A percentile compares a stretch with the other conserved stretches of the same genome.
Evolutionary conservation across 2,329 filamentous ascomycete genomes (phyloP).

Genomic region (Mycosphaerella arachidis): DNA sequence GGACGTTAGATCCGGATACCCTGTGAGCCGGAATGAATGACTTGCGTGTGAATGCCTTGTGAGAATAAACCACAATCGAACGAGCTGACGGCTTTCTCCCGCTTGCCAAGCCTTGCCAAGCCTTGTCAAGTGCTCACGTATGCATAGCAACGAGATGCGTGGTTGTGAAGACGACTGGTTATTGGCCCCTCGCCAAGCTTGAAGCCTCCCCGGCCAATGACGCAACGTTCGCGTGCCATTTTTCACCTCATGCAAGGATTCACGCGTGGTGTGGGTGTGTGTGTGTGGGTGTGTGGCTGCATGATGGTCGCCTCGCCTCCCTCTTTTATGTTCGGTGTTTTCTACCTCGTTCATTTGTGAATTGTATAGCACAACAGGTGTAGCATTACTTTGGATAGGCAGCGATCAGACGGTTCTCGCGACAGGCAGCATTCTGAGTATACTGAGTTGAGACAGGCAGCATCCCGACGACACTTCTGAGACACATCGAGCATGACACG

Average conservation of each 20-base stretch:
- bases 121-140: too few species aligned
- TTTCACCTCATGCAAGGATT: not conserved
- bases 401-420: too few species aligned
- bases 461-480: not conserved
- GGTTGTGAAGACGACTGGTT: not conserved
- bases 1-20: not conserved
- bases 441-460: not conserved
- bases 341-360: not conserved
- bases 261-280: not conserved
- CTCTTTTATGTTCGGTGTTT: not conserved
- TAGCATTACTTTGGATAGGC: not conserved
- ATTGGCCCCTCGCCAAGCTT: not conserved
- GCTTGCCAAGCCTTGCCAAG: too few species aligned
- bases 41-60: not conserved
- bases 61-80: not conserved
- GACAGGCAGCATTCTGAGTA: too few species aligned
- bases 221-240: not conserved
- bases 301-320: not conserved
- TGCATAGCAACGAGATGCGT: not conserved
- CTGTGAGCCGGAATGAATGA: not conserved
- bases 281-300: not conserved
- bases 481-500: constrained; percentile 1
- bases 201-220: not conserved
- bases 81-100: too few species aligned
- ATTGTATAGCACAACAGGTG: not conserved